Base-by-base conservation (phyloP, 805 yeast genomes). In the Candida patagonica region DNA sequence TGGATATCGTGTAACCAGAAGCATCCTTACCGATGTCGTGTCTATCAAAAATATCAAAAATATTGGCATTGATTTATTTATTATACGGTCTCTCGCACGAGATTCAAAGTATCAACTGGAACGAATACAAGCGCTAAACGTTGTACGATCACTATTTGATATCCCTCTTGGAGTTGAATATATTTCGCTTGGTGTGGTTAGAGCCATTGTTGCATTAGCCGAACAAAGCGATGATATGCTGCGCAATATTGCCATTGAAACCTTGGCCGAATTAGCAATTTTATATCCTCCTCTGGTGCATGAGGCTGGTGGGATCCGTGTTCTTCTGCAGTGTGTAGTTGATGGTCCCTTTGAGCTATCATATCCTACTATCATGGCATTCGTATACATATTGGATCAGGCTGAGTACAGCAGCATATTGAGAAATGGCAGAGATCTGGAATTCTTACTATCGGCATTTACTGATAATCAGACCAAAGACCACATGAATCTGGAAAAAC, bases 1-100 rank as follows among this genome's bases (percentile, higher is more conserved):
- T 2, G 95, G 88, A 0, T 86, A 77, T 56, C 66, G 94, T 37
- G 68, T 86, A 1, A 69, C 86, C 17, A 64, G 96, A 13, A 71
- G 80, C 47, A 64, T 83, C 13, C 63, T 81, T 15, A 69, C 71
- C 25, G 73, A 73, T 44, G 54, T 65, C 10, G 71, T 70, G 5
- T 73, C 87, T 2, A 53, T 85, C 5, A 57, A 62, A n/a, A 58
- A 68, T 2, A 61, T 87, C 46, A 62, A 74, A 6, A 65, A 68
- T 10, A 60, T 75, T 25, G 72, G 77, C 42, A 54, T 84, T 4
- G 84, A 85, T 42, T 67, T 74, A 2, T 74, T 79, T 45, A 56
- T 86, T 5, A 73, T 83, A 1, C 66, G 76, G 12, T 70, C 94
- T 0, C 60, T 89, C 25, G 68, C 82, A 1, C 76, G 76, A 37